Percentiles rank a stretch among this genome's conserved stretches.
Conservation (phyloP, 371 early-diverging fungal species). For the Zychaea mexicana region DNA sequence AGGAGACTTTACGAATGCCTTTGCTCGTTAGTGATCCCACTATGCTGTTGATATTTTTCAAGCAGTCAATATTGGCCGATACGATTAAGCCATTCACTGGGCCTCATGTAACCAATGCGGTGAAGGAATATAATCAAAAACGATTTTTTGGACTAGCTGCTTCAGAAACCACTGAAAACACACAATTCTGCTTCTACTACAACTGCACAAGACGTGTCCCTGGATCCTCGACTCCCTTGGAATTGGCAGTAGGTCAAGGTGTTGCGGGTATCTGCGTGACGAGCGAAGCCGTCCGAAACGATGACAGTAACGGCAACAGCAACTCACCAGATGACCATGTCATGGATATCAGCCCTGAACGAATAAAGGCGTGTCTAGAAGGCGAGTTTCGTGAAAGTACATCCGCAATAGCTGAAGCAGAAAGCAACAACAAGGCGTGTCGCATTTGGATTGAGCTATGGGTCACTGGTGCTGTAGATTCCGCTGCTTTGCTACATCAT, state of each 20-base stretch:
- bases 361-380: conserved; percentile 32
- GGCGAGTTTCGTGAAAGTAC: conserved; percentile 30
- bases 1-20: conserved; percentile 57
- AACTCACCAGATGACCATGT: conserved; percentile 10
- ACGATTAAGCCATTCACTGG: conserved; percentile 57
- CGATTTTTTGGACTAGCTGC: not conserved
- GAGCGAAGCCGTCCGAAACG: conserved; percentile 28
- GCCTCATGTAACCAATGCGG: conserved; percentile 53
- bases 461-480: conserved; percentile 66
- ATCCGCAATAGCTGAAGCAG: not conserved
- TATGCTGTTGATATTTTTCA: conserved; percentile 63
- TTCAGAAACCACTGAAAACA: not conserved
- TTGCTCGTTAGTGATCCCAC: conserved; percentile 56
- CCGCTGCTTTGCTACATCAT: conserved; percentile 54
- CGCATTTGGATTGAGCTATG: conserved; percentile 70
- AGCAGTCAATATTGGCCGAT: conserved; percentile 62
- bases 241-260: conserved; percentile 65
- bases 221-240: conserved; percentile 35
- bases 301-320: not conserved
- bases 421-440: conserved; percentile 19
- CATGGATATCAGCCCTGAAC: conserved; percentile 31
- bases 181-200: conserved; percentile 44
- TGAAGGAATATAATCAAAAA: conserved; percentile 19
- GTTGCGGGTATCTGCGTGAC: conserved; percentile 72
- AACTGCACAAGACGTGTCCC: conserved; percentile 48